phyloP scores from a whole-genome alignment of 2,329 filamentous ascomycete genomes.

The Pyrenophora teres region DNA sequence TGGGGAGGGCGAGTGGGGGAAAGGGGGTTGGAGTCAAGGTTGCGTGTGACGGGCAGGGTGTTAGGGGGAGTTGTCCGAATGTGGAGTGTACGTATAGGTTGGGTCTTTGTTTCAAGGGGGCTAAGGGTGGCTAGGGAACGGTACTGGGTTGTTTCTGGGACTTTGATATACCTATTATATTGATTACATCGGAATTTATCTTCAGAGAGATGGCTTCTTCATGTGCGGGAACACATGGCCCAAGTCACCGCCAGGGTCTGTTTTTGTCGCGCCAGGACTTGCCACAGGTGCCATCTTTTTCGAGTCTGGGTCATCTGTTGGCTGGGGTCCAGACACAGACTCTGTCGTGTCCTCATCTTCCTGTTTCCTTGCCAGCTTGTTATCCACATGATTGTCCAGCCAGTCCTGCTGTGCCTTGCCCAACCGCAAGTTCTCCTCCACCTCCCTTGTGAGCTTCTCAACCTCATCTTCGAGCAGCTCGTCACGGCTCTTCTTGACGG shows the following conservation, averaged over 20 bases:
- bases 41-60: neutral
- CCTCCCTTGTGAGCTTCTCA: constrained; percentile 61
- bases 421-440: constrained; percentile 58
- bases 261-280: constrained; percentile 4
- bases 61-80: neutral
- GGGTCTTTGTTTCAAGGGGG: too few species aligned
- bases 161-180: too few species aligned
- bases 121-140: too few species aligned
- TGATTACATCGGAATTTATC: too few species aligned
- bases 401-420: constrained; percentile 38
- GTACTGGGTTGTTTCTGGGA: too few species aligned
- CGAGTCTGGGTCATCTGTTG: constrained; percentile 9
- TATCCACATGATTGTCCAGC: constrained; percentile 40
- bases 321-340: neutral
- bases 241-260: constrained; percentile 18
- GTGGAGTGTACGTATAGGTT: too few species aligned
- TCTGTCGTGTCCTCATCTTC: constrained; percentile 5
- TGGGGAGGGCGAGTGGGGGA: too few species aligned
- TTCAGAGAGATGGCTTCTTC: constrained; percentile 53
- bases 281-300: constrained; percentile 14
- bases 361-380: constrained; percentile 30
- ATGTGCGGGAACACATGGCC: constrained; percentile 40
- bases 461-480: constrained; percentile 63
- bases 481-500: constrained; percentile 55
- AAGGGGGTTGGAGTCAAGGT: neutral